These are phyloP conservation scores for Stylosanthes scabra DNA, from an alignment of 331 rosid genomes.

Conservation along the genomic window DNA sequence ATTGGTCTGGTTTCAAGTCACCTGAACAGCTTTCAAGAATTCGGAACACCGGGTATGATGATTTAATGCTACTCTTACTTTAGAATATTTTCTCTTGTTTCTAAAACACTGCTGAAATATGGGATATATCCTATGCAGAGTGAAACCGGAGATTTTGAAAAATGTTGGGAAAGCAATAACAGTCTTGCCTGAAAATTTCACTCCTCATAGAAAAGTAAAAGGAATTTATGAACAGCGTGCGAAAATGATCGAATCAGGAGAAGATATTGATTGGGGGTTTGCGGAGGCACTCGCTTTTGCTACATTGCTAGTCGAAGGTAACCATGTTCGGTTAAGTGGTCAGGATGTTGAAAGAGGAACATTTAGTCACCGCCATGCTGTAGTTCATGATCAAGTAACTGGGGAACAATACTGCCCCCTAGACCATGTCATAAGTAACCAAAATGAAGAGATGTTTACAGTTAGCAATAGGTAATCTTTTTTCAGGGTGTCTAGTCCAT, in stretches of 20 bases:
- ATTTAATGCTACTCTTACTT: conserved; percentile 12
- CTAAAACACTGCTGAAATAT: conserved; percentile 25
- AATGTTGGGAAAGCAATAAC: conserved; percentile 88
- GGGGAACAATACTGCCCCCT: conserved; percentile 83
- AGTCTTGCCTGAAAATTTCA: conserved; percentile 67
- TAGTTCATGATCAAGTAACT: conserved; percentile 84
- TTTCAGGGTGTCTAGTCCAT: conserved; percentile 1
- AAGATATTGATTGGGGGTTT: conserved; percentile 93
- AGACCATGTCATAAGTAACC: conserved; percentile 73
- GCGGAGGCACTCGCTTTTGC: conserved; percentile 96
- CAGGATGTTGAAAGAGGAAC: conserved; percentile 98
- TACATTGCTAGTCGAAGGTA: conserved; percentile 85
- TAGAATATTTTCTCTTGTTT: conserved; percentile 19
- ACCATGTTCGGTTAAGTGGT: conserved; percentile 90
- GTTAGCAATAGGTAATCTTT: conserved; percentile 83
- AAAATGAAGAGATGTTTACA: conserved; percentile 88
- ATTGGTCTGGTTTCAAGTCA: conserved; percentile 97
- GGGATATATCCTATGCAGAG: conserved; percentile 54
- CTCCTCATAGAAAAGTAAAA: conserved; percentile 84
- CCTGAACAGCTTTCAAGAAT: conserved; percentile 95
- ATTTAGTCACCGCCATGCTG: conserved; percentile 95
- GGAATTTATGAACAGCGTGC: conserved; percentile 82
- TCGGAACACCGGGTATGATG: conserved; percentile 81
- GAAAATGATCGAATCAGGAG: conserved; percentile 87
- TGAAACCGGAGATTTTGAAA: conserved; percentile 86